A percentile compares a stretch with the other conserved stretches of the same genome.
Evolutionary conservation across 2,329 filamentous ascomycete species (phyloP).

Genomic region (Atkinsonella texensis): DNA sequence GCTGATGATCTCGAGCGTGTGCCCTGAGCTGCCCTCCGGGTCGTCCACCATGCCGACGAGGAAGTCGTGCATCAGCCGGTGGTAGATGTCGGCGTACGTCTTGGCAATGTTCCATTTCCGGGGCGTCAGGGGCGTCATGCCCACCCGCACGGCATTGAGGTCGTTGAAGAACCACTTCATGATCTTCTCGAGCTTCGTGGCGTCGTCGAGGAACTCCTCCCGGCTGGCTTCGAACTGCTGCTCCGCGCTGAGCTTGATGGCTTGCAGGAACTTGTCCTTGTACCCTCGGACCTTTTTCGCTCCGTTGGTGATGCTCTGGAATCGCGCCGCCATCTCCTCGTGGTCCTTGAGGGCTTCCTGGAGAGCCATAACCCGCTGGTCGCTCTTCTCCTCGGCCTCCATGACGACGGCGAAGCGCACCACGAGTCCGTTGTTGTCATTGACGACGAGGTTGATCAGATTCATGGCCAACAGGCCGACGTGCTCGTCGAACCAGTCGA

Average conservation of each 20-base stretch:
- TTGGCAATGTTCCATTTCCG: slow-evolving; percentile 94
- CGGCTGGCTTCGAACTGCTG: slow-evolving; percentile 61
- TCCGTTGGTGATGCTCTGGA: slow-evolving; percentile 90
- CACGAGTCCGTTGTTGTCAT: slow-evolving; percentile 78
- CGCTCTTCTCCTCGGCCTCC: slow-evolving; percentile 92
- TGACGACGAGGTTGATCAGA: slow-evolving; percentile 74
- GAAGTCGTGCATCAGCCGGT: slow-evolving; percentile 91
- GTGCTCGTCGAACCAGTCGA: slow-evolving; percentile 94
- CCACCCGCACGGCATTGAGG: slow-evolving; percentile 83
- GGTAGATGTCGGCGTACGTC: slow-evolving; percentile 84
- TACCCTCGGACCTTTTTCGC: slow-evolving; percentile 89
- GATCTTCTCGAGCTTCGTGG: slow-evolving; percentile 70
- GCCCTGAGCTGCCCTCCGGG: slow-evolving; percentile 64
- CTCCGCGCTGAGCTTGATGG: slow-evolving; percentile 62
- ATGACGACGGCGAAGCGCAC: slow-evolving; percentile 87
- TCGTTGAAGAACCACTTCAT: slow-evolving; percentile 98
- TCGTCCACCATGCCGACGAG: slow-evolving; percentile 74
- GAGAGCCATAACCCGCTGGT: slow-evolving; percentile 78
- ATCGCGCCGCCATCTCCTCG: slow-evolving; percentile 82
- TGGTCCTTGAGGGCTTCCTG: slow-evolving; percentile 94
- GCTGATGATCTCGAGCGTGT: slow-evolving; percentile 83
- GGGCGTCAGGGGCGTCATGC: slow-evolving; percentile 84
- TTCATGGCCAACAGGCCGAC: slow-evolving; percentile 81
- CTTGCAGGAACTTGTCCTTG: slow-evolving; percentile 86
- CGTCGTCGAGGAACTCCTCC: slow-evolving; percentile 71